Percentiles rank a stretch among this genome's conserved stretches.
phyloP scores from a whole-genome alignment of 2,329 filamentous ascomycete genomes.

The Drechmeria coniospora region DNA sequence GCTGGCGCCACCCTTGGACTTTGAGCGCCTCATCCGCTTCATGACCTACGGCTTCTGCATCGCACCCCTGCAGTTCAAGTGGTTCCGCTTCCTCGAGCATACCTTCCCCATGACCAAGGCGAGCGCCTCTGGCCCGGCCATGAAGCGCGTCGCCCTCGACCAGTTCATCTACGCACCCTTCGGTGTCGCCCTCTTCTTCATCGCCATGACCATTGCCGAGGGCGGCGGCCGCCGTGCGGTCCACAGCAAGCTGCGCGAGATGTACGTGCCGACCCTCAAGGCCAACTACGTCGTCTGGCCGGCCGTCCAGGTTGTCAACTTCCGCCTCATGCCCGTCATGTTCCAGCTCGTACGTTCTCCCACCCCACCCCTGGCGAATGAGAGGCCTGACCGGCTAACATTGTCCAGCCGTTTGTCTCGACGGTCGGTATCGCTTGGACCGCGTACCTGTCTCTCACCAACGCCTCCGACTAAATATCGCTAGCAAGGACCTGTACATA shows the following conservation, averaged over 20 bases:
- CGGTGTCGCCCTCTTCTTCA: constrained; percentile 79
- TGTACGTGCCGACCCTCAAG: constrained; percentile 87
- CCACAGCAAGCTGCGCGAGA: constrained; percentile 72
- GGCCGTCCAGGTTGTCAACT: constrained; percentile 90
- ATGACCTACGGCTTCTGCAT: constrained; percentile 97
- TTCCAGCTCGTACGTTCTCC: constrained; percentile 72
- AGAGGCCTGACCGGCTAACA: constrained; percentile 4
- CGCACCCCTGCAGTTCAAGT: constrained; percentile 88
- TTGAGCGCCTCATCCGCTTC: constrained; percentile 84
- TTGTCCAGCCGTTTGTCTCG: constrained; percentile 76
- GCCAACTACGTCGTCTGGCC: constrained; percentile 95
- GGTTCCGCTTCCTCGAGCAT: constrained; percentile 75
- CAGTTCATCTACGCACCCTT: constrained; percentile 88
- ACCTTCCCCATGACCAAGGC: constrained; percentile 75
- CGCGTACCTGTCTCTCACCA: constrained; percentile 84
- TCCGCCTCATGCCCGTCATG: constrained; percentile 84
- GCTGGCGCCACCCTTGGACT: constrained; percentile 77
- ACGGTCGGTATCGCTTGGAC: constrained; percentile 96
- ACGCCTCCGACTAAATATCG: constrained; percentile 73
- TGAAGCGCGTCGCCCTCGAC: constrained; percentile 86
- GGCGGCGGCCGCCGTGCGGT: constrained; percentile 74
- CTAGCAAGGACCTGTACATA: no score
- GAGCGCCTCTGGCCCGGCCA: constrained; percentile 55
- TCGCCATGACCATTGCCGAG: constrained; percentile 90
- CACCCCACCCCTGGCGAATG: neutral